phyloP scores from a whole-genome alignment of 768 basidiomycete species.

The Pluteus cervinus region DNA sequence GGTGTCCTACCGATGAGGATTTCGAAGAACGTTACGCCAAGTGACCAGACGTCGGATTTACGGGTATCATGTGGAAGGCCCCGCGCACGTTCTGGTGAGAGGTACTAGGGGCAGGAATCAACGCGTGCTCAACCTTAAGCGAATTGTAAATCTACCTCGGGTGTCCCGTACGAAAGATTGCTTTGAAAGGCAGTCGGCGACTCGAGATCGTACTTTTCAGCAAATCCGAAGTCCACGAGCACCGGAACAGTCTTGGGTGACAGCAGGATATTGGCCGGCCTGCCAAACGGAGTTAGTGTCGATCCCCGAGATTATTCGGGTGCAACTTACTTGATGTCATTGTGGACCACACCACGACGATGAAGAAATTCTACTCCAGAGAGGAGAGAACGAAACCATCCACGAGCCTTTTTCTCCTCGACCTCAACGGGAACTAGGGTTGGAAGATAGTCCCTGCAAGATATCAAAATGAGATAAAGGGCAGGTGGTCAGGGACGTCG shows the following conservation, averaged over 20 bases:
- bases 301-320: slow-evolving; percentile 5
- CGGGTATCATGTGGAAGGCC: slow-evolving; percentile 91
- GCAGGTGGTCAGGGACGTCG: slow-evolving; percentile 1
- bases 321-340: slow-evolving; percentile 83
- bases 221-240: slow-evolving; percentile 95
- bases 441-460: slow-evolving; percentile 77
- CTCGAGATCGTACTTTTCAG: slow-evolving; percentile 71
- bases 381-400: slow-evolving; percentile 79
- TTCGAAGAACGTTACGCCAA: slow-evolving; percentile 90
- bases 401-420: slow-evolving; percentile 65
- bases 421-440: slow-evolving; percentile 85
- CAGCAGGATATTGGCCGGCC: slow-evolving; percentile 91
- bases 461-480: slow-evolving; percentile 10
- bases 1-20: slow-evolving; percentile 90
- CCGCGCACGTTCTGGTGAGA: slow-evolving; percentile 86
- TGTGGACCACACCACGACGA: slow-evolving; percentile 79
- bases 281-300: slow-evolving; percentile 21
- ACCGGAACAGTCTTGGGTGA: slow-evolving; percentile 75
- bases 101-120: slow-evolving; percentile 51
- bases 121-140: background rate
- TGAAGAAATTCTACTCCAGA: slow-evolving; percentile 84
- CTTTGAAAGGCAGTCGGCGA: slow-evolving; percentile 70
- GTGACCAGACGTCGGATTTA: slow-evolving; percentile 84
- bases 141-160: slow-evolving; percentile 51
- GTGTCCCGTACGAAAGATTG: slow-evolving; percentile 85